Percentiles rank a stretch among this genome's conserved stretches.
Conservation (phyloP, 2,329 filamentous ascomycete species). For the Colletotrichum salicis region DNA sequence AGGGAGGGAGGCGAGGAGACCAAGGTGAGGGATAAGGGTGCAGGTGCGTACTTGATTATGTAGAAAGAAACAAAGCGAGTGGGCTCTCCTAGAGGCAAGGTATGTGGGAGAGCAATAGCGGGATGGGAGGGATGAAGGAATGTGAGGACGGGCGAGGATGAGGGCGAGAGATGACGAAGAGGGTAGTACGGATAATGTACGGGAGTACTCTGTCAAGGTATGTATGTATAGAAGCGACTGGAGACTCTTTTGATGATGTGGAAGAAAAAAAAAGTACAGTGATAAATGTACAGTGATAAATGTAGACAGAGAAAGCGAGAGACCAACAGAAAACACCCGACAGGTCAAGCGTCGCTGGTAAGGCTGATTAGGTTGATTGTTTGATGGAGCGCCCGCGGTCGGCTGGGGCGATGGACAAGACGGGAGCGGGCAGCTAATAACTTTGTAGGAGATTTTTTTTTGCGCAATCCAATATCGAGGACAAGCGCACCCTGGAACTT, state of each 20-base stretch:
- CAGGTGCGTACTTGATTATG: slow-evolving; percentile 3
- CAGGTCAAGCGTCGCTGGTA: slow-evolving; percentile 28
- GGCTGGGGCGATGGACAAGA: slow-evolving; percentile 29
- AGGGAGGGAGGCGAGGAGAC: slow-evolving; percentile 12
- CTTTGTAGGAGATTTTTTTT: slow-evolving; percentile 29
- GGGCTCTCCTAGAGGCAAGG: slow-evolving; percentile 14
- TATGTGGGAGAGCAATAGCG: slow-evolving; percentile 10
- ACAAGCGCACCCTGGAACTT: not conserved
- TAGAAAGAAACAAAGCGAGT: slow-evolving; percentile 28
- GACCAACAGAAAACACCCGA: slow-evolving; percentile 1
- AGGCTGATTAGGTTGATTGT: slow-evolving; percentile 33
- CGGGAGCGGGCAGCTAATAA: slow-evolving; percentile 35
- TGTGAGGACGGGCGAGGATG: not conserved
- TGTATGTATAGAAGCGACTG: no score
- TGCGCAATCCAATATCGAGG: slow-evolving; percentile 20
- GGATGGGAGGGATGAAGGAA: slow-evolving; percentile 16
- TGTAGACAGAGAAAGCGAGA: not conserved
- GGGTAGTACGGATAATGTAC: slow-evolving; percentile 3
- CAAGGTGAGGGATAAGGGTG: slow-evolving; percentile 13
- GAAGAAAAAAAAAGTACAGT: not conserved
- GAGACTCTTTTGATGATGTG: no score
- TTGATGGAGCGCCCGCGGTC: slow-evolving; percentile 28
- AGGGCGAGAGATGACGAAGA: slow-evolving; percentile 10
- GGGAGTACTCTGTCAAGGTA: no score
- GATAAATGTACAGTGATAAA: not conserved